Conservation (phyloP, 1,284 basidiomycete species). For the Pisolithus thermaeus region DNA sequence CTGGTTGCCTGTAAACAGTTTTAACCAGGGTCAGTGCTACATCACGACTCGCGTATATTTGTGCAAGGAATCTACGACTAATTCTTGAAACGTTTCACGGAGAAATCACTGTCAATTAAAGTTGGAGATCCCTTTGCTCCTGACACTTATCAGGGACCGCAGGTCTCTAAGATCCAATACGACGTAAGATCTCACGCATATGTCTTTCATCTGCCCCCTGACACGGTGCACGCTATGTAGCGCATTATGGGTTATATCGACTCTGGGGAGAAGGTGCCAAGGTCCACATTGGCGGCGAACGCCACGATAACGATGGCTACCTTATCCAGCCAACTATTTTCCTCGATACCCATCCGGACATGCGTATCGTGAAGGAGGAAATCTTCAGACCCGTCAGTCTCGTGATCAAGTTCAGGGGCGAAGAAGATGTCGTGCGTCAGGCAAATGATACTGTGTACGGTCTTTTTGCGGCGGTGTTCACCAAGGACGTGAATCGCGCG, state of each 20-base stretch:
- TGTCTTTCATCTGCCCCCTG: slow-evolving; percentile 29
- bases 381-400: slow-evolving; percentile 85
- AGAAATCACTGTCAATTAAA: too few species aligned
- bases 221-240: slow-evolving; percentile 21
- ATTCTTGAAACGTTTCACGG: too few species aligned
- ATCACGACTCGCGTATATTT: too few species aligned
- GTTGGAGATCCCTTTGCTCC: too few species aligned
- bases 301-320: slow-evolving; percentile 68
- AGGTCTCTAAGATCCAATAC: slow-evolving; percentile 69
- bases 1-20: slow-evolving; percentile 48
- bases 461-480: slow-evolving; percentile 81
- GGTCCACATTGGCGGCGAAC: slow-evolving; percentile 71
- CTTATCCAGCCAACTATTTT: slow-evolving; percentile 83
- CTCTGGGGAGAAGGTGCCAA: slow-evolving; percentile 78
- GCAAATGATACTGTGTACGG: slow-evolving; percentile 90
- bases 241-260: slow-evolving; percentile 88
- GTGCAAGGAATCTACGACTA: too few species aligned
- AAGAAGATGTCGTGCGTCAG: slow-evolving; percentile 64
- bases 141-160: slow-evolving; percentile 63
- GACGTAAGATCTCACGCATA: slow-evolving; percentile 40
- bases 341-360: slow-evolving; percentile 68
- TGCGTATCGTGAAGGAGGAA: slow-evolving; percentile 89
- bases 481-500: slow-evolving; percentile 71
- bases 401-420: slow-evolving; percentile 67
- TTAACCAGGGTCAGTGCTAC: too few species aligned